A percentile compares a stretch with the other conserved stretches of the same genome.
phyloP scores from a whole-genome alignment of 2,329 filamentous ascomycete species.

The Phaeosphaeria sp. region DNA sequence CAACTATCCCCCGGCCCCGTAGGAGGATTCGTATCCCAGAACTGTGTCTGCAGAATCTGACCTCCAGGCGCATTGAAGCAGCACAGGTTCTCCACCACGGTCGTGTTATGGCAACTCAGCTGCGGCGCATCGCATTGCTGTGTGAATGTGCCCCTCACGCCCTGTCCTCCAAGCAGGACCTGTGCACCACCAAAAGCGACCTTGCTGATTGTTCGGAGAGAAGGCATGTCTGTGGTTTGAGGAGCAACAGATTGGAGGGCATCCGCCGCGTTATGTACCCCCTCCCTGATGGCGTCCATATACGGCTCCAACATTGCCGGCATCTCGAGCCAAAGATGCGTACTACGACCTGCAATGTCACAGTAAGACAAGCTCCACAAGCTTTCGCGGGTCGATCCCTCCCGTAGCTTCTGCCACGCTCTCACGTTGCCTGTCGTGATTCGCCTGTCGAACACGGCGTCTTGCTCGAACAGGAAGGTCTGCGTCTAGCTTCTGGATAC shows the following conservation, averaged over 20 bases:
- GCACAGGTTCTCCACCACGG: slow-evolving; percentile 68
- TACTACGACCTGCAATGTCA: slow-evolving; percentile 11
- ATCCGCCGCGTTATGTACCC: slow-evolving; percentile 36
- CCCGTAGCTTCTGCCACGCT: slow-evolving; percentile 32
- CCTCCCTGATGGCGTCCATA: slow-evolving; percentile 20
- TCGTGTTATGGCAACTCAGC: slow-evolving; percentile 70
- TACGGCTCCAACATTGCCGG: slow-evolving; percentile 32
- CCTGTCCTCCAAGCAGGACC: slow-evolving; percentile 37
- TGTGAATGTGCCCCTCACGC: slow-evolving; percentile 33
- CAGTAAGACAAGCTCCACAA: slow-evolving; percentile 30
- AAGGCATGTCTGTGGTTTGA: slow-evolving; percentile 40
- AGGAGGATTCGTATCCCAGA: slow-evolving; percentile 74
- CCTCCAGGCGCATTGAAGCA: slow-evolving; percentile 78
- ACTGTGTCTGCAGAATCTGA: slow-evolving; percentile 75
- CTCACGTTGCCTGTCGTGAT: slow-evolving; percentile 26
- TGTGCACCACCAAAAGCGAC: slow-evolving; percentile 45
- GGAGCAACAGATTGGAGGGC: slow-evolving; percentile 9
- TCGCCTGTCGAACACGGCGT: slow-evolving; percentile 17
- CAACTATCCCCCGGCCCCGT: slow-evolving; percentile 73
- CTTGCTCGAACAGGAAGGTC: slow-evolving; percentile 29
- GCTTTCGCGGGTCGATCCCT: slow-evolving; percentile 38
- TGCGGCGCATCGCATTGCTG: slow-evolving; percentile 48
- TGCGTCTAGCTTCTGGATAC: slow-evolving; percentile 8
- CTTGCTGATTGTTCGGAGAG: slow-evolving; percentile 45
- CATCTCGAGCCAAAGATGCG: slow-evolving; percentile 14